Conservation (phyloP, 495 filamentous ascomycete species). For the Aspergillus wentii region DNA sequence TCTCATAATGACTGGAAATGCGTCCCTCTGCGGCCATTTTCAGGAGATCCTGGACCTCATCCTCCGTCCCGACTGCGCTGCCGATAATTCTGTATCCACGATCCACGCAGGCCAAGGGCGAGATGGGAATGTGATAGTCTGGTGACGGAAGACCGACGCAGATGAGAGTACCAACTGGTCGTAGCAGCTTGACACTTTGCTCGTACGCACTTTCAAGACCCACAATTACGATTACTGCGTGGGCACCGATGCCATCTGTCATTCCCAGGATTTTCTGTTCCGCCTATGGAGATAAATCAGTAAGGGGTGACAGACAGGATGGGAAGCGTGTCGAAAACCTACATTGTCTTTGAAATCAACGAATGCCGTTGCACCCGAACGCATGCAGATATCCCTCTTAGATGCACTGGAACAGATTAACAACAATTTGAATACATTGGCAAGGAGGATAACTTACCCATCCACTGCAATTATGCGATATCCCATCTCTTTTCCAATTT, state of each 20-base stretch:
- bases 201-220: conserved; percentile 9
- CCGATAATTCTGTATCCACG: conserved; percentile 4
- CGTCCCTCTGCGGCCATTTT: conserved; percentile 2
- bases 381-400: conserved; percentile 6
- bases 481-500: conserved; percentile 14
- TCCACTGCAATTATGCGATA: conserved; percentile 15
- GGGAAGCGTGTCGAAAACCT: no score
- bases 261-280: neutral
- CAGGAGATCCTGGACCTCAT: conserved; percentile 6
- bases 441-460: conserved; percentile 3
- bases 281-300: no score
- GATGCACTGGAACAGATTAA: neutral
- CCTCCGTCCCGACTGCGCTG: conserved; percentile 6
- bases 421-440: neutral
- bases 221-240: conserved; percentile 13
- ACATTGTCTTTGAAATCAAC: conserved; percentile 5
- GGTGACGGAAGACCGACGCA: conserved; percentile 13
- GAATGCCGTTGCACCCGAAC: conserved; percentile 6
- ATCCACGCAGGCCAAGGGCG: conserved; percentile 8
- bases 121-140: conserved; percentile 8
- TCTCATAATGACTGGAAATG: conserved; percentile 4
- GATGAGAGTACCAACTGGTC: conserved; percentile 12
- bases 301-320: no score
- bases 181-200: conserved; percentile 7
- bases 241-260: conserved; percentile 13